These are phyloP conservation scores for Fraxinus albicans DNA, from an alignment of 305 asterid species.

Conservation along the genomic window DNA sequence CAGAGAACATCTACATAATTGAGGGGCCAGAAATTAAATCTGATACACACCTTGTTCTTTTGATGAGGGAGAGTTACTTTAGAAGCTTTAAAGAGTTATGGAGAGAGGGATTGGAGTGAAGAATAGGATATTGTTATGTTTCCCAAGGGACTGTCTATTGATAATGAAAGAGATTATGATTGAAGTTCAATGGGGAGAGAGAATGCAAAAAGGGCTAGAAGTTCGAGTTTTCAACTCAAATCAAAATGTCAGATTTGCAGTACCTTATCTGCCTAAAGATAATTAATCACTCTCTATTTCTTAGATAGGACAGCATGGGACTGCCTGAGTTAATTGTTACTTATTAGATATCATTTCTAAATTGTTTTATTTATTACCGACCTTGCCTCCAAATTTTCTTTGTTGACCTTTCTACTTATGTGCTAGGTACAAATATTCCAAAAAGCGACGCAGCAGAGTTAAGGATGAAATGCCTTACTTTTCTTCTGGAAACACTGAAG, in stretches of 20 bases:
- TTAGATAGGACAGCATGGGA: background rate
- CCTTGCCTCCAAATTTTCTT: constrained; percentile 2
- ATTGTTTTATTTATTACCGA: constrained; percentile 3
- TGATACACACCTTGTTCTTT: background rate
- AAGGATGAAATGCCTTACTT: constrained; percentile 64
- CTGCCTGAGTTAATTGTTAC: constrained; percentile 5
- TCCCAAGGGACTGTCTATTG: background rate
- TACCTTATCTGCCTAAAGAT: background rate
- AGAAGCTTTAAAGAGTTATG: background rate
- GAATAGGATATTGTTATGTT: background rate
- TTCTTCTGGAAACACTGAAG: constrained; percentile 71
- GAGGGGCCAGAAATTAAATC: background rate
- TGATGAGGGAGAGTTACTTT: background rate
- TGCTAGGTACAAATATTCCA: constrained; percentile 78
- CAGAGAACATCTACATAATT: background rate
- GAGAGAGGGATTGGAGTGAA: background rate
- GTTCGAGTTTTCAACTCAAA: background rate
- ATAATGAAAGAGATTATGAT: background rate
- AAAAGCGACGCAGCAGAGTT: constrained; percentile 71
- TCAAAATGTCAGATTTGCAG: background rate
- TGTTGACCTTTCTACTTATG: constrained; percentile 18
- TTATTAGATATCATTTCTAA: constrained; percentile 6
- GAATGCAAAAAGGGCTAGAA: background rate
- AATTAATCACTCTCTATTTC: background rate
- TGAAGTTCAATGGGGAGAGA: background rate